Evolutionary conservation across 1,284 basidiomycete genomes (phyloP).

Genomic region (Ceratobasidium sp.): DNA sequence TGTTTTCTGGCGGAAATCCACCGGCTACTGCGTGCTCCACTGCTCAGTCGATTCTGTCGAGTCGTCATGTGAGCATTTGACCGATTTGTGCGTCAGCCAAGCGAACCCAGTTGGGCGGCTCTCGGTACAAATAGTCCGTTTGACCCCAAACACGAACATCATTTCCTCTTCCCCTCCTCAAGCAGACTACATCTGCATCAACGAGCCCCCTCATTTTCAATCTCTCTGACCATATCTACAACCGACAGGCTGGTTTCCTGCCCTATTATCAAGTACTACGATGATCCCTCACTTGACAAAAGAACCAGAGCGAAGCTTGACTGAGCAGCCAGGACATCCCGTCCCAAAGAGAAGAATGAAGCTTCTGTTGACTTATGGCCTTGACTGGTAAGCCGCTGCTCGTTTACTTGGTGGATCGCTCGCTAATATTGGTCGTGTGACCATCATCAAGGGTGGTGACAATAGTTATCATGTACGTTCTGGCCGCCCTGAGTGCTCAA

Average conservation of each 20-base stretch:
- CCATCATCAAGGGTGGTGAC: conserved; percentile 69
- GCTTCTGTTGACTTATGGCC: conserved; percentile 25
- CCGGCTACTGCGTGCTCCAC: not conserved
- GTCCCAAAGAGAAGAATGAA: conserved; percentile 26
- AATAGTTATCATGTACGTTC: conserved; percentile 71
- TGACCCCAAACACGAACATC: conserved; percentile 11
- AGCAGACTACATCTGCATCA: conserved; percentile 1
- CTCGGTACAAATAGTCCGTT: not conserved
- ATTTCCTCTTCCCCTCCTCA: not conserved
- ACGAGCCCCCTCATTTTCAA: not conserved
- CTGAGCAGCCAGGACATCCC: not conserved
- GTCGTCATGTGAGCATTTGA: too few relatives aligned
- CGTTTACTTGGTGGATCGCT: not conserved
- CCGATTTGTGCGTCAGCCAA: conserved; percentile 1
- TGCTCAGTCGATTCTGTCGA: too few relatives aligned
- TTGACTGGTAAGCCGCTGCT: conserved; percentile 13
- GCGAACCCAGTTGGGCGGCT: not conserved
- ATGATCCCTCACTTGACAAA: conserved; percentile 13
- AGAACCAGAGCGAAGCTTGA: not conserved
- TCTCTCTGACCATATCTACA: not conserved
- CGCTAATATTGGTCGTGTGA: conserved; percentile 25
- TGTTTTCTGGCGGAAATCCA: not conserved
- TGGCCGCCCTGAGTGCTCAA: not conserved
- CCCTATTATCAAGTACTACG: not conserved
- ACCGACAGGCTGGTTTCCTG: too few relatives aligned